Evolutionary conservation across 208 protist species (phyloP), one percentile per base, ranked within the genome.

Genomic region (Trypanosoma grayi): DNA sequence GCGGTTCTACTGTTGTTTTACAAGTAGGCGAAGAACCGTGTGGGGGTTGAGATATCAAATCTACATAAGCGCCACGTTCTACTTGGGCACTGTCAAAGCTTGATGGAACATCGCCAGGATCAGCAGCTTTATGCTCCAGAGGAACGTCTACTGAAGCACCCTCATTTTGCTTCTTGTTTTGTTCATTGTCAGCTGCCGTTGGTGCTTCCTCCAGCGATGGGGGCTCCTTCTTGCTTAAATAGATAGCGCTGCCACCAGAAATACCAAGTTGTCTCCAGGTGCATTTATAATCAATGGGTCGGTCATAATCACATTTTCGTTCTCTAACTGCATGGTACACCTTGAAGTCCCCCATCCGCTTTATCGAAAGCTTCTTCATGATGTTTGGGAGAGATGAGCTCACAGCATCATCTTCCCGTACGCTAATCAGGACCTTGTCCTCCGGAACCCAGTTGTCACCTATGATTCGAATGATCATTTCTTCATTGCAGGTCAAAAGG

Each of bases 401-500:
- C n/a, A 69, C 51, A 20, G 22, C 31, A 41, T 69, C 50, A 40
- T 48, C 45, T 8, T 52, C 63, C 11, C 43, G 43, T 20, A 69
- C 63, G 25, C 51, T 50, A 56, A 56, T 34, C 3, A 69, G 1
- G 4, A 52, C 30, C 37, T 69, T 69, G 18, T 69, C 63, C 31
- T 51, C 63, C 27, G 52, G 50, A 43, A 69, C 9, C 63, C 63
- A 69, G 10, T 60, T 59, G 33, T 69, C 63, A 34, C 63, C 63
- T 46, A 69, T 60, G 24, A 69, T 7, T 53, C 63, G 36, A 31
- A 69, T 69, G 41, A 69, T 69, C 63, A 69, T 69, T 46, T 43
- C 6, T 56, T 55, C 30, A 30, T 20, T 24, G 31, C n/a, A 65
- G 27, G n/a, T 18, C 22, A 57, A 51, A 41, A 60, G 30, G 10